Conservation (phyloP, 768 basidiomycete species). For the Clitopilus hobsonii region DNA sequence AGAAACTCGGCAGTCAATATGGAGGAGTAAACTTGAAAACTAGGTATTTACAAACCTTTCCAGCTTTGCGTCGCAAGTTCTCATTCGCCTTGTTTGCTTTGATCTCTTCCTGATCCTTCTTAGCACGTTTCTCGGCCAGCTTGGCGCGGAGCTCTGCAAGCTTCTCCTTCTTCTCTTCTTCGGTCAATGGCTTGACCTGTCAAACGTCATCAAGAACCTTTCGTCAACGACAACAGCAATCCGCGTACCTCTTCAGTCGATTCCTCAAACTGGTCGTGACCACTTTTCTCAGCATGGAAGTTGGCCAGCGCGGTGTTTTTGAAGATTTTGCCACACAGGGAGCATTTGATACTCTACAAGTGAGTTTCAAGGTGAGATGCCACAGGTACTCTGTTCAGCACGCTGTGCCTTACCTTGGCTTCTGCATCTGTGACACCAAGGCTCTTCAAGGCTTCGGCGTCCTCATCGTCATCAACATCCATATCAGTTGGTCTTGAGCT, state of each 20-base stretch:
- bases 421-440: slow-evolving; percentile 45
- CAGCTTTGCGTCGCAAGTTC: slow-evolving; percentile 77
- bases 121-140: slow-evolving; percentile 75
- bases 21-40: not conserved
- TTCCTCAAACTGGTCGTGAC: slow-evolving; percentile 95
- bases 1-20: not conserved
- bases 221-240: not conserved
- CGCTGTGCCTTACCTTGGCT: slow-evolving; percentile 49
- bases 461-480: slow-evolving; percentile 70
- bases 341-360: slow-evolving; percentile 75
- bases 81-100: slow-evolving; percentile 74
- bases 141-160: slow-evolving; percentile 74
- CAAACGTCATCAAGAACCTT: not conserved
- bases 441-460: slow-evolving; percentile 55
- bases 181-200: slow-evolving; percentile 89
- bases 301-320: slow-evolving; percentile 82
- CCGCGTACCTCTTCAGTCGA: slow-evolving; percentile 79
- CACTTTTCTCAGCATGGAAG: slow-evolving; percentile 92
- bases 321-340: slow-evolving; percentile 83
- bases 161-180: slow-evolving; percentile 85
- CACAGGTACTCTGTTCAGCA: not conserved
- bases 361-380: not conserved
- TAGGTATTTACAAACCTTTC: slow-evolving; percentile 46
- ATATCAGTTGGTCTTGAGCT: slow-evolving; percentile 22
- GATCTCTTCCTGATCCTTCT: slow-evolving; percentile 67